Base-by-base conservation (phyloP, 176 grass and related monocot genomes). In the Juncus inflexus region DNA sequence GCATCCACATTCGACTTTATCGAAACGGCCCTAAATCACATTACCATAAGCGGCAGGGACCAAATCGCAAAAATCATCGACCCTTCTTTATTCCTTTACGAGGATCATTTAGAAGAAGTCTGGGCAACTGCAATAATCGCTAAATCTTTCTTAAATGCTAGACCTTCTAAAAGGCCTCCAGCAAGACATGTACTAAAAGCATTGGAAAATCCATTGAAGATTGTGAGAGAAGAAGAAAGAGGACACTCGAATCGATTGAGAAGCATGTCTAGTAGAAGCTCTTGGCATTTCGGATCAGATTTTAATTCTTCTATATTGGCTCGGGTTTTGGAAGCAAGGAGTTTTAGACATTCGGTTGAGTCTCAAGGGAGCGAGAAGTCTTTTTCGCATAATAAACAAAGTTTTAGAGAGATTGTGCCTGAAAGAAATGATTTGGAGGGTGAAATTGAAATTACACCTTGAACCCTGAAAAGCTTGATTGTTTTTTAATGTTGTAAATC, bases 81-180 rank as follows among this genome's bases (percentile, higher is more conserved):
- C 35, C 87, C 85, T 36, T 81, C 70, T 37, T 82, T 96, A 39
- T 9, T 83, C 50, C 79, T 97, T 35, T 80, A 91, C 40, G 92
- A 97, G 14, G 87, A 97, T 45, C 92, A 91, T 62, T 67, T 97
- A 52, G 84, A 91, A 70, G 92, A 97, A 79, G 82, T 97, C 6
- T 91, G 92, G 92, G 84, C 92, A 37, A 75, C 90, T 54, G 83
- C 92, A 3, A 83, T 97, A 10, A 57, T 89, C 1, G 87, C 92
- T 1, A 97, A 97, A 59, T 76, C 87, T 43, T 97, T 87, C 74
- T 52, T 97, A 61, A 86, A 97, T 15, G 53, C 82, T 55, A 91
- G 78, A 49, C 80, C 87, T 3, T 81, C 82, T 7, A 86, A 74
- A 50, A 80, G 92, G 7, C 92, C 92, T 19, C 61, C 81, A 2